Evolutionary conservation across 2,329 filamentous ascomycete species (phyloP).

Genomic region (Alternaria sp.): DNA sequence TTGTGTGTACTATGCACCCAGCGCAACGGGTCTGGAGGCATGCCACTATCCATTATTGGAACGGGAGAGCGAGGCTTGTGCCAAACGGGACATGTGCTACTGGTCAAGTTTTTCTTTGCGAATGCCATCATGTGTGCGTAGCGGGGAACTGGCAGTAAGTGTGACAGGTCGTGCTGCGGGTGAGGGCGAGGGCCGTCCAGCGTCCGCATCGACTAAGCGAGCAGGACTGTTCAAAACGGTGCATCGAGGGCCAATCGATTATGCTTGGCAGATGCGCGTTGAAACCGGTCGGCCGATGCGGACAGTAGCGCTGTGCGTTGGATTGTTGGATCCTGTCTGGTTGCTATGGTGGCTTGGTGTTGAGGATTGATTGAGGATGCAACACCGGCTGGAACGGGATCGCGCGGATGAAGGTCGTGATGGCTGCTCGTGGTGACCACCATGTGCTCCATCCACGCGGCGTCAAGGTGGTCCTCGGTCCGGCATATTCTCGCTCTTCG

Average conservation of each 20-base stretch:
- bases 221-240: slow-evolving; percentile 27
- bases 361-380: slow-evolving; percentile 28
- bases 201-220: slow-evolving; percentile 41
- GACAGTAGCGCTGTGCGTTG: slow-evolving; percentile 24
- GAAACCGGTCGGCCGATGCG: slow-evolving; percentile 33
- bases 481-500: slow-evolving; percentile 27
- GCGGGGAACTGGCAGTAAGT: slow-evolving; percentile 28
- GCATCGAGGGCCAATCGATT: slow-evolving; percentile 32
- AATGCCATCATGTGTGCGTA: slow-evolving; percentile 23
- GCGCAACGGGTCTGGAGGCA: slow-evolving; percentile 24
- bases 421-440: slow-evolving; percentile 12
- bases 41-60: slow-evolving; percentile 21
- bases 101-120: slow-evolving; percentile 16
- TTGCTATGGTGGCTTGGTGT: slow-evolving; percentile 24
- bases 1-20: slow-evolving; percentile 9
- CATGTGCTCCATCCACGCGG: slow-evolving; percentile 12
- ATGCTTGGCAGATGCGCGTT: slow-evolving; percentile 40
- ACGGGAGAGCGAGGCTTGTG: slow-evolving; percentile 12
- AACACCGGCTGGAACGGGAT: slow-evolving; percentile 18
- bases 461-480: slow-evolving; percentile 21
- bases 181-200: slow-evolving; percentile 39
- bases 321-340: slow-evolving; percentile 30
- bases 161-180: slow-evolving; percentile 43
- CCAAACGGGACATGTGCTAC: slow-evolving; percentile 12
- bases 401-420: slow-evolving; percentile 20